Conservation (phyloP, 352 stramenopile species). For the Thalassiosira mediterranea region DNA sequence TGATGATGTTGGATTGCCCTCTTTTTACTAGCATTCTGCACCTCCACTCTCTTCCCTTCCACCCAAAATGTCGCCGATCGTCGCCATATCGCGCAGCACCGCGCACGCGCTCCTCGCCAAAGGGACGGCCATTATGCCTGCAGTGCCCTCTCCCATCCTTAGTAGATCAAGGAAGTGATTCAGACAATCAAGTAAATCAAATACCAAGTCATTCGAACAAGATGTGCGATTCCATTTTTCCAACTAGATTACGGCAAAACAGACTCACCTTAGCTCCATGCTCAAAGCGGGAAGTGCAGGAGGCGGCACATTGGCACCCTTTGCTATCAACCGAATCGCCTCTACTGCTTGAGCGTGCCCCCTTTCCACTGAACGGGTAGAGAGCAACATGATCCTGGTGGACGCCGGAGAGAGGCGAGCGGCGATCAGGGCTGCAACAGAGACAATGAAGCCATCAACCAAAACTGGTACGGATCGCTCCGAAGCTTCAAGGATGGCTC, state of each 20-base stretch:
- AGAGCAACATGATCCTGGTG: conserved; percentile 65
- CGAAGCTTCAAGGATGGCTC: conserved; percentile 66
- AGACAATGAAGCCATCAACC: conserved; percentile 84
- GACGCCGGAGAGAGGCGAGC: conserved; percentile 58
- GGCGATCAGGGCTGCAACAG: conserved; percentile 72
- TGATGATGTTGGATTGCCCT: background rate
- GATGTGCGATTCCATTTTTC: too few relatives aligned
- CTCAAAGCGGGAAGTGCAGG: conserved; percentile 51
- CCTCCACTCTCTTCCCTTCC: conserved; percentile 10
- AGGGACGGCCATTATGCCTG: conserved; percentile 63
- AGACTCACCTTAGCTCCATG: conserved; percentile 80
- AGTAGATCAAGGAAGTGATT: too few relatives aligned
- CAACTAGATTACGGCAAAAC: too few relatives aligned
- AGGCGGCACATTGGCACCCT: conserved; percentile 45
- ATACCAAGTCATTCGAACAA: too few relatives aligned
- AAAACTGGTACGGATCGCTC: conserved; percentile 65
- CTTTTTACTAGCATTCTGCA: too few relatives aligned
- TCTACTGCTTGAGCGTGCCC: conserved; percentile 61
- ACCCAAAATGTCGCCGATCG: conserved; percentile 49
- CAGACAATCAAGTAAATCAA: too few relatives aligned
- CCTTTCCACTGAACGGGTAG: conserved; percentile 71
- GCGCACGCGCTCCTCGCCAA: conserved; percentile 62
- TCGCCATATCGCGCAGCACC: conserved; percentile 66
- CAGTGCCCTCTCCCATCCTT: conserved; percentile 76
- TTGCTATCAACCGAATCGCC: conserved; percentile 60